These are phyloP conservation scores for Penicillium glabrum DNA, from an alignment of 2,329 filamentous ascomycete species.

Conservation along the genomic window DNA sequence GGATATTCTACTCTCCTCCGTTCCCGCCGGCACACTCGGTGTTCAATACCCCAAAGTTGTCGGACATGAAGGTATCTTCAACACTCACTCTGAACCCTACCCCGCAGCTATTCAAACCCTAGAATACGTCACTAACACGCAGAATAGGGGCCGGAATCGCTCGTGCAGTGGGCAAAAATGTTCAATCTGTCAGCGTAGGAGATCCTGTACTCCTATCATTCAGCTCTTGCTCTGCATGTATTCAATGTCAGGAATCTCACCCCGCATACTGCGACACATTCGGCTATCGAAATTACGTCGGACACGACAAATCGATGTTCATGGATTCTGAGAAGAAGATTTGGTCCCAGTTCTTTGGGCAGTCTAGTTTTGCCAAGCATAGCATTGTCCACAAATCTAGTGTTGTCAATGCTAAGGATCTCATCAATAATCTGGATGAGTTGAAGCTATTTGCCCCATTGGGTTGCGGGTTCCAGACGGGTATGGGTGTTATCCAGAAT, in stretches of 20 bases:
- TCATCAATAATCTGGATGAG: slow-evolving; percentile 16
- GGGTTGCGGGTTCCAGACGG: slow-evolving; percentile 33
- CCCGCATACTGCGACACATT: slow-evolving; percentile 30
- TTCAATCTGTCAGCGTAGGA: slow-evolving; percentile 11
- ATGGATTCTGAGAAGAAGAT: not conserved
- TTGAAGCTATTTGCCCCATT: slow-evolving; percentile 26
- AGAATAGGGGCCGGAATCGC: slow-evolving; percentile 19
- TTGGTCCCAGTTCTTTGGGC: slow-evolving; percentile 28
- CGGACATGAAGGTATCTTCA: slow-evolving; percentile 28
- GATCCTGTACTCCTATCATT: slow-evolving; percentile 37
- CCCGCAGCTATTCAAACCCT: not conserved
- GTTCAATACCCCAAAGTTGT: slow-evolving; percentile 26
- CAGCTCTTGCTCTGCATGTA: slow-evolving; percentile 34
- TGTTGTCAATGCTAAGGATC: slow-evolving; percentile 21
- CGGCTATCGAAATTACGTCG: slow-evolving; percentile 9
- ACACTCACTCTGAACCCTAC: not conserved
- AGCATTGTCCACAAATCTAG: slow-evolving; percentile 25
- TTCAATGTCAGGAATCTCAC: slow-evolving; percentile 26
- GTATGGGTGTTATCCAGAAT: slow-evolving; percentile 38
- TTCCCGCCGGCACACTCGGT: slow-evolving; percentile 5
- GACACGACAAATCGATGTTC: slow-evolving; percentile 7
- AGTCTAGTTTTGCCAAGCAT: slow-evolving; percentile 29
- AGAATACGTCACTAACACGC: not conserved
- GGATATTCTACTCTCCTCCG: slow-evolving; percentile 11
- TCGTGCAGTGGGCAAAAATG: slow-evolving; percentile 10